Conservation (phyloP, 257 asterid genomes). For the Lycium ferocissimum region DNA sequence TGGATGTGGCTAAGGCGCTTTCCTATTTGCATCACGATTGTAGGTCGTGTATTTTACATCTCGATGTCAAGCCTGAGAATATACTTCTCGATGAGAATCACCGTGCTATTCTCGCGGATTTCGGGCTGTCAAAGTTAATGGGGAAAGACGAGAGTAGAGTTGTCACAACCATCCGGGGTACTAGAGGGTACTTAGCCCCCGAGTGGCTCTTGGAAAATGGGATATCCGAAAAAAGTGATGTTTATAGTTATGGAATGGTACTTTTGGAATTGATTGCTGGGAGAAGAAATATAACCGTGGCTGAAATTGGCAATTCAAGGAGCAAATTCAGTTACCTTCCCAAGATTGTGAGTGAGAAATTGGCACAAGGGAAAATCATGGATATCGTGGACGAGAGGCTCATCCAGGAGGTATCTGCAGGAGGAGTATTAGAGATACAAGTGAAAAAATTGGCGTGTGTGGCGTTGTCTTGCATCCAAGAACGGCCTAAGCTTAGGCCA, state of each 20-base stretch:
- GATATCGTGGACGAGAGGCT: constrained; percentile 69
- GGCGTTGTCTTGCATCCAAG: constrained; percentile 87
- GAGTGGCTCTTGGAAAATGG: constrained; percentile 85
- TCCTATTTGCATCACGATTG: constrained; percentile 81
- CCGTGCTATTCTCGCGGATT: constrained; percentile 67
- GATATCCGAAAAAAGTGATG: constrained; percentile 74
- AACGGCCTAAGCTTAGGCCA: constrained; percentile 66
- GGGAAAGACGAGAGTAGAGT: constrained; percentile 77
- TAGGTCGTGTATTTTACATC: constrained; percentile 72
- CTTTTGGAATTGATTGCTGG: constrained; percentile 78
- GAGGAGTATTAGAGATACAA: constrained; percentile 46
- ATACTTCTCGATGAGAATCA: constrained; percentile 59
- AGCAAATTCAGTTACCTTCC: constrained; percentile 65
- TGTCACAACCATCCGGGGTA: constrained; percentile 69
- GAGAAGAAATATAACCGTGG: constrained; percentile 46
- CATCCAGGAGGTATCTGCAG: constrained; percentile 30
- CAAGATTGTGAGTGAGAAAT: constrained; percentile 59
- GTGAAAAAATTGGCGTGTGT: constrained; percentile 56
- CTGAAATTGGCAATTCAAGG: constrained; percentile 43
- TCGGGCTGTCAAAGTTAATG: constrained; percentile 73
- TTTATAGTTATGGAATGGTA: constrained; percentile 77
- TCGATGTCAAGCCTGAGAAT: constrained; percentile 82
- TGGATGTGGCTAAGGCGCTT: constrained; percentile 73
- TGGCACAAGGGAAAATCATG: constrained; percentile 61
- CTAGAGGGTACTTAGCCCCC: constrained; percentile 82